Percentiles rank a stretch among this genome's conserved stretches.
Conservation (phyloP, 192 early-diverging fungal species). For the Globomyces pollinis-pini region DNA sequence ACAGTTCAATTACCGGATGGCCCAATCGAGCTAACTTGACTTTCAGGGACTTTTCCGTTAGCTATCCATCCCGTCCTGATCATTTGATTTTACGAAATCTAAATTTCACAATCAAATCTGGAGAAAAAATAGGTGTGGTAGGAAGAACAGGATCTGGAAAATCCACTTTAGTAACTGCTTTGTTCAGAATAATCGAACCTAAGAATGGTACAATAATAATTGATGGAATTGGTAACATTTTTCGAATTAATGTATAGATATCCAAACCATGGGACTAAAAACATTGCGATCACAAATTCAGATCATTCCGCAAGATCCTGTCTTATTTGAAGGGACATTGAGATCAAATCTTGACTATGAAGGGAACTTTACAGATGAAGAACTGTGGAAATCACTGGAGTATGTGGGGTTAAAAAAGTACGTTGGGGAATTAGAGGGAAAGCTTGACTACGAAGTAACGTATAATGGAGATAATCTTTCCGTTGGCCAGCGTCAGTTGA, state of each 20-base stretch:
- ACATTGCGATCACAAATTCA: slow-evolving; percentile 20
- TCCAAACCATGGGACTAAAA: slow-evolving; percentile 21
- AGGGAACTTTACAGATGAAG: slow-evolving; percentile 37
- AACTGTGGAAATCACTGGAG: slow-evolving; percentile 63
- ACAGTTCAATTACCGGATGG: too few relatives aligned
- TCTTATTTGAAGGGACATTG: slow-evolving; percentile 39
- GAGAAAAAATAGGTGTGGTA: slow-evolving; percentile 42
- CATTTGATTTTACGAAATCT: slow-evolving; percentile 27
- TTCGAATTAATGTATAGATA: slow-evolving; percentile 28
- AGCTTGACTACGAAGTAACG: slow-evolving; percentile 59
- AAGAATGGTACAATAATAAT: slow-evolving; percentile 25
- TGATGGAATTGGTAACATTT: slow-evolving; percentile 38
- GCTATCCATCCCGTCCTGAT: slow-evolving; percentile 28
- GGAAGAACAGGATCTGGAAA: slow-evolving; percentile 47
- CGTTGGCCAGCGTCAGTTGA: slow-evolving; percentile 53
- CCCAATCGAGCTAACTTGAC: slow-evolving; percentile 2
- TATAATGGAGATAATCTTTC: slow-evolving; percentile 66
- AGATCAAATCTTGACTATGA: slow-evolving; percentile 66
- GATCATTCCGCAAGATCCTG: slow-evolving; percentile 32
- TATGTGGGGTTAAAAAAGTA: slow-evolving; percentile 60
- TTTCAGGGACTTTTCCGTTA: slow-evolving; percentile 18
- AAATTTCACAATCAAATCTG: slow-evolving; percentile 21
- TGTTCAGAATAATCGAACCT: slow-evolving; percentile 62
- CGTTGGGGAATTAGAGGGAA: slow-evolving; percentile 45
- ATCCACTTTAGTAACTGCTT: slow-evolving; percentile 24